Base-by-base conservation (phyloP, 2,329 filamentous ascomycete species). In the Cadophora gregata region DNA sequence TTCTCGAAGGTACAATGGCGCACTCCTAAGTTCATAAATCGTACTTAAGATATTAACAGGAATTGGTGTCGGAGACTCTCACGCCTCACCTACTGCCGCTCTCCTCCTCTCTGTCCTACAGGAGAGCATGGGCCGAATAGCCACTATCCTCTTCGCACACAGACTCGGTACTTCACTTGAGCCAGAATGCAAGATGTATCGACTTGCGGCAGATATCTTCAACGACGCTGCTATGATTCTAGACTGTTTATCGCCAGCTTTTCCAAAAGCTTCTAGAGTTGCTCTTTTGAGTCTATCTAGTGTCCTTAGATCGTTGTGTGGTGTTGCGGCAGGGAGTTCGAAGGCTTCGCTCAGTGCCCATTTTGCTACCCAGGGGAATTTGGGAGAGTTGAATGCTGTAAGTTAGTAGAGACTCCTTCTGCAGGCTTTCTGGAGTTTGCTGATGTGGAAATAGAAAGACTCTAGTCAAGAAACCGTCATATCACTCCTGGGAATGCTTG, bases 401-500 rank as follows among this genome's bases (percentile, higher is more conserved):
- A 76, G 84, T 64, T 9, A 1, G 12, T 29, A 19, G 7, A 47
- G 12, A 10, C n/a, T 42, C 16, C 12, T n/a, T 24, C 10, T 12
- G 4, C 16, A 21, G 2, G 38, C 21, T 12, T 29, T 9, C 45
- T 25, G 6, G 1, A 14, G 12, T 14, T 24, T 24, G 19, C 56
- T 64, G 21, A 64, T 50, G 1, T 51, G 24, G 29, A 24, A 12
- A 51, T 25, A 78, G 76, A 89, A 97, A 85, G 95, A 98, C 77
- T 93, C 93, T 14, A 96, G 92, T 71, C 96, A 98, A 80, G 96
- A 98, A 80, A 98, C 95, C 0, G 88, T 97, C 24, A 92, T 99
- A 65, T 95, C 93, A 1, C 83, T 98, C 29, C 69, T 97, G 38
- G 96, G 96, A 1, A 93, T 98, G 86, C 84, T 97, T 61, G 87